Conservation (phyloP, 257 asterid genomes). For the Penstemon barbatus region DNA sequence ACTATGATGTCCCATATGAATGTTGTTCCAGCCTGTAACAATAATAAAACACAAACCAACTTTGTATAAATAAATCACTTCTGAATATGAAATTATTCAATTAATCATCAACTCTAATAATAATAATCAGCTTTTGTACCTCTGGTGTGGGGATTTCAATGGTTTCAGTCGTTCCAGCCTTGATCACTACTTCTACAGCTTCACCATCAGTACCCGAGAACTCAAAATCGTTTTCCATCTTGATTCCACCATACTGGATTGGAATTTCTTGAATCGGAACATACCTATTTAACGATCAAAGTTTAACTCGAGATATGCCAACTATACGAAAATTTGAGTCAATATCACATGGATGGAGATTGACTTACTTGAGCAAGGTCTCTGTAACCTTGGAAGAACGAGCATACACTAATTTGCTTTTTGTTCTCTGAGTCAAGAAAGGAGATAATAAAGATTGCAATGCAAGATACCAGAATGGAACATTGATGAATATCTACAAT, state of each 20-base stretch:
- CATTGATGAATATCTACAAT: conserved; percentile 74
- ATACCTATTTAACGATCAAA: conserved; percentile 43
- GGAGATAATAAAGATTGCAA: conserved; percentile 64
- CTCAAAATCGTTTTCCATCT: conserved; percentile 58
- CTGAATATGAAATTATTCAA: background rate
- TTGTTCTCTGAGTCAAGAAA: conserved; percentile 73
- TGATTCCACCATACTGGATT: conserved; percentile 68
- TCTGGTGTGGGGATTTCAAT: conserved; percentile 69
- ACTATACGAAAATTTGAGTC: too few relatives aligned
- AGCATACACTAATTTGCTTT: conserved; percentile 77
- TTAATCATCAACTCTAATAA: background rate
- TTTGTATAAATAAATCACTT: background rate
- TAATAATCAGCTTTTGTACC: conserved; percentile 33
- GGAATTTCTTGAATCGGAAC: conserved; percentile 72
- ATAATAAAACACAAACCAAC: background rate
- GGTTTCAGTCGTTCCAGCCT: conserved; percentile 59
- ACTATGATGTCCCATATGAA: conserved; percentile 65
- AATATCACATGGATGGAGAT: background rate
- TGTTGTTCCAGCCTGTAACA: conserved; percentile 61
- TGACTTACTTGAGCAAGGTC: conserved; percentile 74
- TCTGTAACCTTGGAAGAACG: conserved; percentile 75
- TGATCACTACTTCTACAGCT: conserved; percentile 56
- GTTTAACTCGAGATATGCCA: background rate
- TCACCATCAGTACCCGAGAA: conserved; percentile 47
- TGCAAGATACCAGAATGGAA: conserved; percentile 81